These are phyloP conservation scores for Amniculicola lignicola DNA, from an alignment of 495 filamentous ascomycete genomes.

Conservation along the genomic window DNA sequence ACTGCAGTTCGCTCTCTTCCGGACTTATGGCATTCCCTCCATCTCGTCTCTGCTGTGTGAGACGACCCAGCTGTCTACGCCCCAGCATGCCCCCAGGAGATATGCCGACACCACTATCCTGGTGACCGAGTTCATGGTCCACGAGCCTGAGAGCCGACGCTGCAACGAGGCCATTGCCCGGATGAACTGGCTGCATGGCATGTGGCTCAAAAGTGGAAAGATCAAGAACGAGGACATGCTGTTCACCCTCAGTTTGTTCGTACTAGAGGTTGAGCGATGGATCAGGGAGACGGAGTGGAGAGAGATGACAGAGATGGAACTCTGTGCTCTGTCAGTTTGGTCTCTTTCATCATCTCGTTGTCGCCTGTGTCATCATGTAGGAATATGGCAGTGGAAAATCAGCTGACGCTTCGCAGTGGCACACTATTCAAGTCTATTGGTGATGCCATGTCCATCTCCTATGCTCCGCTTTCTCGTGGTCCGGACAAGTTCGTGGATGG, in stretches of 20 bases:
- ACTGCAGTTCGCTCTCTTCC: constrained; percentile 65
- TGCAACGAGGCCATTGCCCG: constrained; percentile 55
- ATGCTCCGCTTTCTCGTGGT: neutral
- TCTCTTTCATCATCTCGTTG: neutral
- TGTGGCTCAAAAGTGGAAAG: constrained; percentile 58
- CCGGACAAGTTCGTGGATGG: constrained; percentile 17
- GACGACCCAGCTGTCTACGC: constrained; percentile 56
- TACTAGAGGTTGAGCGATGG: constrained; percentile 57
- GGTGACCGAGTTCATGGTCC: constrained; percentile 54
- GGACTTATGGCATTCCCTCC: constrained; percentile 66
- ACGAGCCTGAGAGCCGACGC: constrained; percentile 50
- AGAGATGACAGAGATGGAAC: neutral
- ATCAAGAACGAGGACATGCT: constrained; percentile 65
- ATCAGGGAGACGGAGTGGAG: constrained; percentile 30
- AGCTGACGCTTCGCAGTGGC: constrained; percentile 9
- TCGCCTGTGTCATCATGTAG: constrained; percentile 19
- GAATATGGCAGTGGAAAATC: constrained; percentile 17
- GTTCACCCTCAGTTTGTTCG: constrained; percentile 64
- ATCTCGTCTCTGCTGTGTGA: constrained; percentile 57
- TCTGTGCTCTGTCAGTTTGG: neutral
- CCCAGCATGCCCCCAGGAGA: constrained; percentile 35
- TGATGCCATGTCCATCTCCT: constrained; percentile 22
- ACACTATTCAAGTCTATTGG: constrained; percentile 25
- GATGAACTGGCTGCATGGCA: constrained; percentile 64
- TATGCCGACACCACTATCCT: constrained; percentile 62